A percentile compares a stretch with the other conserved stretches of the same genome.
phyloP scores from a whole-genome alignment of 352 stramenopile genomes.

The Thraustochytrium striatum region DNA sequence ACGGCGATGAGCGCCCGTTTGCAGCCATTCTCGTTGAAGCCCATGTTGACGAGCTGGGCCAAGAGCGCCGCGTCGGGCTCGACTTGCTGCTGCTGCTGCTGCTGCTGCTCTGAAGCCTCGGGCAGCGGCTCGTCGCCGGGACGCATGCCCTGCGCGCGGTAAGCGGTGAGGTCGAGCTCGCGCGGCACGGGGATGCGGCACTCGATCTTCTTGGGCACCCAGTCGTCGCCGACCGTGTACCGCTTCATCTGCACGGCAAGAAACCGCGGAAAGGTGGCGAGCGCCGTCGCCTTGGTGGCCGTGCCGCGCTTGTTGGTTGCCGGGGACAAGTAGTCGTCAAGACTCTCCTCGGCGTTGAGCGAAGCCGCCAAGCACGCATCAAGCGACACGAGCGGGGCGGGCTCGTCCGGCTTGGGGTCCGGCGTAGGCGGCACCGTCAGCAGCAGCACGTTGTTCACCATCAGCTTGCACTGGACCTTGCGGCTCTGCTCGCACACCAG shows the following conservation, averaged over 20 bases:
- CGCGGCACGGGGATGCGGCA: conserved; percentile 91
- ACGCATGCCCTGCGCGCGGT: conserved; percentile 66
- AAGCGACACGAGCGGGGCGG: conserved; percentile 85
- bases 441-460: conserved; percentile 71
- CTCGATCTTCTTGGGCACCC: conserved; percentile 94
- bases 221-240: conserved; percentile 92
- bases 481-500: conserved; percentile 61
- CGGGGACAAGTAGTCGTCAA: conserved; percentile 81
- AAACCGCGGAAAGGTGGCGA: conserved; percentile 92
- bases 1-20: conserved; percentile 88
- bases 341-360: conserved; percentile 65
- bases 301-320: conserved; percentile 59
- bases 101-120: conserved; percentile 9
- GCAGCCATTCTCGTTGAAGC: conserved; percentile 94
- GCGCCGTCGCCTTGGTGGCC: conserved; percentile 14
- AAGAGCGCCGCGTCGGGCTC: conserved; percentile 81
- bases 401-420: conserved; percentile 73
- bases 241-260: conserved; percentile 91
- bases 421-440: conserved; percentile 77
- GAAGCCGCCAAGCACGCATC: conserved; percentile 88
- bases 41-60: conserved; percentile 92
- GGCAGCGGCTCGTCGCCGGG: conserved; percentile 54
- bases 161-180: conserved; percentile 77
- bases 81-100: no score
- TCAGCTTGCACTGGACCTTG: conserved; percentile 75